These are phyloP conservation scores for Dryas alaskensis DNA, from an alignment of 306 rosid species.

Conservation along the genomic window DNA sequence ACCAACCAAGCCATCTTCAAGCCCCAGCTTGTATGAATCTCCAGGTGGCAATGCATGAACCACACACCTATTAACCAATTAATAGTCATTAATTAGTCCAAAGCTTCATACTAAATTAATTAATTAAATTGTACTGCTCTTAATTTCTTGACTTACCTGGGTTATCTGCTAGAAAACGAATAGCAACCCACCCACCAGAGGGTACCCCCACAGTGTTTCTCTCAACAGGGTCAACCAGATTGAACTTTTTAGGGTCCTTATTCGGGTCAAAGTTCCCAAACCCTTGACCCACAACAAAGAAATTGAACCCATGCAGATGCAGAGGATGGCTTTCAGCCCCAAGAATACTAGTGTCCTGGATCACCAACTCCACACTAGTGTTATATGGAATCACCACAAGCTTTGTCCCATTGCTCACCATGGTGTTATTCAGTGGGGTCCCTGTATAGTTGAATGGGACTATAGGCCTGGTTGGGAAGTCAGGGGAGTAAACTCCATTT, in stretches of 20 bases:
- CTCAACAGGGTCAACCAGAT: slow-evolving; percentile 55
- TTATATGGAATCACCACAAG: slow-evolving; percentile 50
- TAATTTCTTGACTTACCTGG: slow-evolving; percentile 40
- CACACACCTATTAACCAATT: slow-evolving; percentile 37
- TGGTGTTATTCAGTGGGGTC: slow-evolving; percentile 50
- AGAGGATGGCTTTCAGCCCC: slow-evolving; percentile 63
- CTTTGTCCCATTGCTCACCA: slow-evolving; percentile 63
- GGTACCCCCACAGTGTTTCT: slow-evolving; percentile 64
- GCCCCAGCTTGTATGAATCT: slow-evolving; percentile 61
- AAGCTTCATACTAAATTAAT: no score
- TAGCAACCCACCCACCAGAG: slow-evolving; percentile 67
- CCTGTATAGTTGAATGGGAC: slow-evolving; percentile 55
- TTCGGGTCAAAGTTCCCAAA: slow-evolving; percentile 59
- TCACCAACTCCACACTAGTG: slow-evolving; percentile 51
- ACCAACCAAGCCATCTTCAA: slow-evolving; percentile 58
- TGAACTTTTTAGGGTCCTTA: slow-evolving; percentile 45
- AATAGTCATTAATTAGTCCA: no score
- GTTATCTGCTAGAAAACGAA: slow-evolving; percentile 60
- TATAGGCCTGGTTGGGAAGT: slow-evolving; percentile 44
- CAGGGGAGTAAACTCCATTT: slow-evolving; percentile 35
- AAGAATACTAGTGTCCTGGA: slow-evolving; percentile 64
- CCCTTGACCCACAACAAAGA: slow-evolving; percentile 68
- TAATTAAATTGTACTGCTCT: background rate
- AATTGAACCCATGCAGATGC: slow-evolving; percentile 68
- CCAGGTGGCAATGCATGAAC: slow-evolving; percentile 62